Evolutionary conservation across 2,329 filamentous ascomycete species (phyloP).

Genomic region (Fusarium buharicum): DNA sequence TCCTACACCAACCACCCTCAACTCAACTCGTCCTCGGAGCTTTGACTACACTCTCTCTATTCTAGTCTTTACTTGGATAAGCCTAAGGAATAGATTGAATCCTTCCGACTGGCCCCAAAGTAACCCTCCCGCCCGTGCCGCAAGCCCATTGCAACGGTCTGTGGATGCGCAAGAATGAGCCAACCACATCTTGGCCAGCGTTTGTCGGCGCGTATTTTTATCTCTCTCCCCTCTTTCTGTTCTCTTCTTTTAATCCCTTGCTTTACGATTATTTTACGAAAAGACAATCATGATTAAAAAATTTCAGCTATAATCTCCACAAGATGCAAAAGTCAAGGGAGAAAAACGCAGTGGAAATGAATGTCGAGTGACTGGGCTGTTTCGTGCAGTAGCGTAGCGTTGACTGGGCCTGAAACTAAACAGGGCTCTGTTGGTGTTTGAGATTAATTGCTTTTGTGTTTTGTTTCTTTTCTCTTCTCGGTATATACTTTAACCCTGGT

Average conservation of each 20-base stretch:
- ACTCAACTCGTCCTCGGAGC: neutral
- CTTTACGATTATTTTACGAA: neutral
- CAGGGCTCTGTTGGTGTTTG: conserved; percentile 13
- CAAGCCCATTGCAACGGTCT: conserved; percentile 20
- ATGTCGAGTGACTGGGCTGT: conserved; percentile 20
- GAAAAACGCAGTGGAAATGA: conserved; percentile 34
- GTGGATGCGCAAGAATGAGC: conserved; percentile 20
- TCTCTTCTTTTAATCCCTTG: neutral
- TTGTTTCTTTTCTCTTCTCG: conserved; percentile 18
- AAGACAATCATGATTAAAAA: neutral
- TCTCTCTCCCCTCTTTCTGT: too few relatives aligned
- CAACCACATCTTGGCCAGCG: conserved; percentile 24
- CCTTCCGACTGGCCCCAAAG: conserved; percentile 11
- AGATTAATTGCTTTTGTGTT: conserved; percentile 16
- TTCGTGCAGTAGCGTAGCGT: conserved; percentile 28
- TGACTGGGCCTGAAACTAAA: conserved; percentile 29
- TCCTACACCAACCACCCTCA: conserved; percentile 11
- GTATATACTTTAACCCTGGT: too few relatives aligned
- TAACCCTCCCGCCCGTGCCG: conserved; percentile 28
- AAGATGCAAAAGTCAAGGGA: neutral
- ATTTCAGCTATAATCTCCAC: neutral
- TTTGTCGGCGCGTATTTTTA: conserved; percentile 35
- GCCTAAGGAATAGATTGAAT: conserved; percentile 11
- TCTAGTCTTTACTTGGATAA: neutral
- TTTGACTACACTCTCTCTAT: too few relatives aligned